phyloP scores from a whole-genome alignment of 441 rosid species.

The Breynia disticha region DNA sequence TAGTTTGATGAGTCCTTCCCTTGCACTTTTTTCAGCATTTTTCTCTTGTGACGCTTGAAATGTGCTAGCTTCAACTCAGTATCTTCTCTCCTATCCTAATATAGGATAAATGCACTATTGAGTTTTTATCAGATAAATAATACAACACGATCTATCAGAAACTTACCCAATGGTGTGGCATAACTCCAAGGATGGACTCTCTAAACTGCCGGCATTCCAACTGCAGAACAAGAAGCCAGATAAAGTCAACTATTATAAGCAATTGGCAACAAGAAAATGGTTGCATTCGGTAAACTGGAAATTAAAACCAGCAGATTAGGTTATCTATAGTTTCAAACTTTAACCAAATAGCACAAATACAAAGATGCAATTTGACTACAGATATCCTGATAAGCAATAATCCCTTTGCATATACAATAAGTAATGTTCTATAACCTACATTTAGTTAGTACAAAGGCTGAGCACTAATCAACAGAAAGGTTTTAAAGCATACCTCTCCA shows the following conservation, averaged over 20 bases:
- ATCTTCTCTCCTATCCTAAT: conserved; percentile 98
- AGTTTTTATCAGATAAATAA: conserved; percentile 10
- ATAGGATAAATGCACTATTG: conserved; percentile 14
- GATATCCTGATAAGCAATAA: not conserved
- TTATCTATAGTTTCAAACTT: not conserved
- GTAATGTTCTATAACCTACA: too few relatives aligned
- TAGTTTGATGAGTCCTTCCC: conserved; percentile 66
- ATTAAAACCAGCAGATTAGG: not conserved
- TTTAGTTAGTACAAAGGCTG: too few relatives aligned
- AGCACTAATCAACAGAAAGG: not conserved
- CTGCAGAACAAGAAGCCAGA: conserved; percentile 40
- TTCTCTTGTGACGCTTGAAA: conserved; percentile 90
- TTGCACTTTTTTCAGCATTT: conserved; percentile 50
- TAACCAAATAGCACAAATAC: not conserved
- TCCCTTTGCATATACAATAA: not conserved
- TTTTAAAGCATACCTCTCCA: conserved; percentile 60
- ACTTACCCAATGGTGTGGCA: conserved; percentile 98
- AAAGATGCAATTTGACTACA: not conserved
- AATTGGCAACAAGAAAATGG: conserved; percentile 5
- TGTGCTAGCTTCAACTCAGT: conserved; percentile 69
- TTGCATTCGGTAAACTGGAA: not conserved
- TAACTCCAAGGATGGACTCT: conserved; percentile 86
- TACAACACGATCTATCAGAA: conserved; percentile 1
- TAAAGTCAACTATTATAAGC: conserved; percentile 16
- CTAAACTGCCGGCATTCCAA: conserved; percentile 96